phyloP scores from a whole-genome alignment of 169 alveolate species.

The Eimeria sp. region DNA sequence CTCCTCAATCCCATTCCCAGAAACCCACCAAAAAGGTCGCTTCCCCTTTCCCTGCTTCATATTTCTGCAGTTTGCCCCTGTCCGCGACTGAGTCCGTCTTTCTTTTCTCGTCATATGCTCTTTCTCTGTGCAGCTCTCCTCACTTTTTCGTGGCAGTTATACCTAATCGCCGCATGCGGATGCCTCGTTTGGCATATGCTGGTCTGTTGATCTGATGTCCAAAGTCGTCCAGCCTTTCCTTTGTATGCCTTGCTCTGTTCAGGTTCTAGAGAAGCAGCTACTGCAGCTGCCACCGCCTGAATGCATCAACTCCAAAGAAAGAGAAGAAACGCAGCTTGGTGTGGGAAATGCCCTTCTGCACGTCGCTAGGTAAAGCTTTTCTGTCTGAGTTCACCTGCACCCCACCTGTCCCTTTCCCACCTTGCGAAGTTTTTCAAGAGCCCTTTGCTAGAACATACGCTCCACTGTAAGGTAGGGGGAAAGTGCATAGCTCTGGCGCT shows the following conservation, averaged over 20 bases:
- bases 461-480: background rate
- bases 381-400: background rate
- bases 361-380: slow-evolving; percentile 28
- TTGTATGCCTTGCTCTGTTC: background rate
- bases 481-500: background rate
- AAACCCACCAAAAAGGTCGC: background rate
- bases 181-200: background rate
- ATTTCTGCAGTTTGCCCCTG: background rate
- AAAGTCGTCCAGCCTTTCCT: background rate
- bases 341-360: slow-evolving; percentile 75
- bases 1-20: background rate
- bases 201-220: background rate
- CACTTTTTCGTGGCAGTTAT: background rate
- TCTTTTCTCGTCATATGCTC: background rate
- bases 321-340: slow-evolving; percentile 44
- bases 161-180: background rate
- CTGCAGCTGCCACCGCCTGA: slow-evolving; percentile 73
- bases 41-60: background rate
- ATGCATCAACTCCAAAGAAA: slow-evolving; percentile 20
- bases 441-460: background rate
- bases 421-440: background rate
- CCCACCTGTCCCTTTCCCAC: background rate
- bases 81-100: background rate
- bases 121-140: background rate
- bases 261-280: slow-evolving; percentile 72